phyloP scores from a whole-genome alignment of 768 basidiomycete genomes.

The Termitomyces sp. region DNA sequence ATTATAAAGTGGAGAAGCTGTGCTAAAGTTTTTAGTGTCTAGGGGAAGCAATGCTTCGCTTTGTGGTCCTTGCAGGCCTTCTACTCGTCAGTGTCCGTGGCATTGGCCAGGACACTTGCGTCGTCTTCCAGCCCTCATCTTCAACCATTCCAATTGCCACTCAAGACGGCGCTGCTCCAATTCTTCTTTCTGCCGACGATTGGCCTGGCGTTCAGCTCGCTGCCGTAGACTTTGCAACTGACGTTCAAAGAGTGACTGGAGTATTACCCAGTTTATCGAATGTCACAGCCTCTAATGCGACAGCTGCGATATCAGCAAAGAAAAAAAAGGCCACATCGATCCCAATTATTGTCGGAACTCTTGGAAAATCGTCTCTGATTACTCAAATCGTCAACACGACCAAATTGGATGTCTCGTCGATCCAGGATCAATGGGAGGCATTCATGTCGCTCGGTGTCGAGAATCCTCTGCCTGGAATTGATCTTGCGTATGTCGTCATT shows the following conservation, averaged over 20 bases:
- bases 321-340: slow-evolving; percentile 11
- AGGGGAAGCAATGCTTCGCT: slow-evolving; percentile 3
- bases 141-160: slow-evolving; percentile 38
- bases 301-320: slow-evolving; percentile 19
- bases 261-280: slow-evolving; percentile 45
- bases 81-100: slow-evolving; percentile 21
- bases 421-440: slow-evolving; percentile 64
- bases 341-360: slow-evolving; percentile 61
- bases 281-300: slow-evolving; percentile 37
- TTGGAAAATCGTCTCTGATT: slow-evolving; percentile 52
- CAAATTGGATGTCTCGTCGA: slow-evolving; percentile 46
- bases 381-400: slow-evolving; percentile 44
- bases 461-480: slow-evolving; percentile 51
- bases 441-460: slow-evolving; percentile 47
- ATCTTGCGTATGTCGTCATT: slow-evolving; percentile 58
- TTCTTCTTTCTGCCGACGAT: slow-evolving; percentile 49
- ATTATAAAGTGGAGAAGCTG: not conserved
- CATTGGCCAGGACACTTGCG: slow-evolving; percentile 45
- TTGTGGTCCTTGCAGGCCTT: slow-evolving; percentile 1
- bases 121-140: slow-evolving; percentile 34
- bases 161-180: slow-evolving; percentile 38
- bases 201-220: slow-evolving; percentile 63
- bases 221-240: slow-evolving; percentile 51
- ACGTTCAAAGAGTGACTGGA: slow-evolving; percentile 57
- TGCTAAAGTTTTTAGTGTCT: not conserved